phyloP scores from a whole-genome alignment of 371 early-diverging fungal genomes.

The Actinomortierella ambigua region DNA sequence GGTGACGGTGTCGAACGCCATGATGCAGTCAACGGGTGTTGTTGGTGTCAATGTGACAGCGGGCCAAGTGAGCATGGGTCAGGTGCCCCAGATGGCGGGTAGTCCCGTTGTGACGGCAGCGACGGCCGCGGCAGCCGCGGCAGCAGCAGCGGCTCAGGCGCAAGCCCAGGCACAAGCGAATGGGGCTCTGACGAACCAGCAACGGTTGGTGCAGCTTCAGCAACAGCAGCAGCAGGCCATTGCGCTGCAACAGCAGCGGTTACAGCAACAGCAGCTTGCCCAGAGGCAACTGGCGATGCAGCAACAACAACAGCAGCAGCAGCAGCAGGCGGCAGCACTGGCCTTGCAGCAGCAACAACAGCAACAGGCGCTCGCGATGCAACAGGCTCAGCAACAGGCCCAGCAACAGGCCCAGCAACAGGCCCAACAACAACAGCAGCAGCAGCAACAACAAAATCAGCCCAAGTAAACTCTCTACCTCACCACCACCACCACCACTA shows the following conservation, averaged over 20 bases:
- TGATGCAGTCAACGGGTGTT: not conserved
- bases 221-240: constrained; percentile 24
- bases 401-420: no score
- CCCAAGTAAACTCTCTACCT: no score
- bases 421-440: no score
- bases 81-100: not conserved
- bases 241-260: no score
- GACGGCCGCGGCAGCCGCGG: constrained; percentile 20
- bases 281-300: constrained; percentile 9
- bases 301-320: constrained; percentile 24
- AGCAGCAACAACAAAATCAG: no score
- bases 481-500: no score
- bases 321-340: constrained; percentile 10
- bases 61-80: not conserved
- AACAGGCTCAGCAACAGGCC: constrained; percentile 10
- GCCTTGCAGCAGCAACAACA: constrained; percentile 18
- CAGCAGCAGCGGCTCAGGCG: constrained; percentile 17
- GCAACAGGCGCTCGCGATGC: constrained; percentile 20
- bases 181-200: not conserved
- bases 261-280: not conserved
- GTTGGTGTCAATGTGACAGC: no score
- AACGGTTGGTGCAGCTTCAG: constrained; percentile 19
- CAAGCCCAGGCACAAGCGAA: no score
- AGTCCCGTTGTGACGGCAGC: constrained; percentile 7
- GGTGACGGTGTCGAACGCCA: constrained; percentile 2